A percentile compares a stretch with the other conserved stretches of the same genome.
phyloP scores from a whole-genome alignment of 2,329 filamentous ascomycete species.

The Zymoseptoria ardabiliae region DNA sequence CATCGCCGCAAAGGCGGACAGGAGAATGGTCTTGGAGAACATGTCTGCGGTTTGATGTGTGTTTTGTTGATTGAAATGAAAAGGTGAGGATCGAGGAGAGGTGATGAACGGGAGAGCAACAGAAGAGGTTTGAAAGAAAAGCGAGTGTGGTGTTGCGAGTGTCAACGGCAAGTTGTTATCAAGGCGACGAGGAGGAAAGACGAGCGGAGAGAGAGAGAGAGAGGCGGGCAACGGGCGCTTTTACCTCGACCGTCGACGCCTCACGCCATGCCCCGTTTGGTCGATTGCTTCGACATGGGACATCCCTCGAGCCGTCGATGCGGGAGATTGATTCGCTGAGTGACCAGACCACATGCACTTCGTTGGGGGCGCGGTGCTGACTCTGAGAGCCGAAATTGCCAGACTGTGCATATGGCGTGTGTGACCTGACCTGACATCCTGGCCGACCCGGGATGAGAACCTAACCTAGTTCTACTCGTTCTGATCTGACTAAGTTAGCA shows the following conservation, averaged over 20 bases:
- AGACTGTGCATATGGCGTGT: not conserved
- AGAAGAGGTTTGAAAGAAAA: not conserved
- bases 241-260: not conserved
- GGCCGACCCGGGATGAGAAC: not conserved
- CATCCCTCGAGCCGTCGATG: not conserved
- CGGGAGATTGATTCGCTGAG: not conserved
- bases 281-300: not conserved
- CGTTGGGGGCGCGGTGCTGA: slow-evolving; percentile 1
- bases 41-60: slow-evolving; percentile 32
- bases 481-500: too few species aligned
- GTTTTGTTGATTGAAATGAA: not conserved
- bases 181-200: not conserved
- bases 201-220: not conserved
- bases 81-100: not conserved
- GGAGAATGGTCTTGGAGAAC: slow-evolving; percentile 45
- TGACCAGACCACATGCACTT: too few species aligned
- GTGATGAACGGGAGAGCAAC: not conserved
- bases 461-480: too few species aligned
- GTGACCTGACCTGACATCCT: not conserved
- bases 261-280: too few species aligned
- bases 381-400: slow-evolving; percentile 6
- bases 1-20: slow-evolving; percentile 38
- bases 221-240: not conserved
- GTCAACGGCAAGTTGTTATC: not conserved
- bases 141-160: not conserved